Base-by-base conservation (phyloP, 805 yeast genomes). In the Peterozyma toletana region DNA sequence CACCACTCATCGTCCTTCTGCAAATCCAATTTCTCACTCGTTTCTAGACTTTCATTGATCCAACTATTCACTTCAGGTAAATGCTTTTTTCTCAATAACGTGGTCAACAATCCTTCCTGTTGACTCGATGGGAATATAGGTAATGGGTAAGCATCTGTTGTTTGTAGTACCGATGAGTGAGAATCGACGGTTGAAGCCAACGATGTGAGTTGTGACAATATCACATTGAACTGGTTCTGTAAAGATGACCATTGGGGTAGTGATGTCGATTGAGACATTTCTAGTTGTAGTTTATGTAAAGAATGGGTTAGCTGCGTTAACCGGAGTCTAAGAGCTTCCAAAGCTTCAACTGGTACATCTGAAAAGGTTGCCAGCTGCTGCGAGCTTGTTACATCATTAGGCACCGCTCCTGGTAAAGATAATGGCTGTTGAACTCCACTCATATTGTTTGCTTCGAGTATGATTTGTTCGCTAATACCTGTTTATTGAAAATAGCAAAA, bases 21-120 rank as follows among this genome's bases (percentile, higher is more conserved):
- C 16, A 55, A 48, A 16, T 51, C 49, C 15, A 57, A 18, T 51
- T 55, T 50, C 56, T 67, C 41, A 17, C 57, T 63, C 2, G 27
- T 43, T 14, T 43, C 46, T 10, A 42, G 34, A 17, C 40, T 44
- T 14, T 61, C 58, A 15, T 70, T 70, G 7, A 89, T 75, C 97
- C 98, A 91, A 39, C 78, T 85, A 41, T 80, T 86, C 2, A 91
- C 95, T 49, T 90, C 97, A 0, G 99, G 98, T 10, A 86, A 67
- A 40, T 83, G 83, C 58, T 90, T 91, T 59, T 90, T 93, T 46
- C 98, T 73, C 47, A 93, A 62, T 47, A 93, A 67, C 0, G 97
- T 89, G 0, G 95, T 85, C 41, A 90, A 64, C 33, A 93, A 69
- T 2, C 88, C 86, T 54, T 86, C 90, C 50, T 86, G 90, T 37